Conservation (phyloP, 768 basidiomycete species). For the Podaxis sp. region DNA sequence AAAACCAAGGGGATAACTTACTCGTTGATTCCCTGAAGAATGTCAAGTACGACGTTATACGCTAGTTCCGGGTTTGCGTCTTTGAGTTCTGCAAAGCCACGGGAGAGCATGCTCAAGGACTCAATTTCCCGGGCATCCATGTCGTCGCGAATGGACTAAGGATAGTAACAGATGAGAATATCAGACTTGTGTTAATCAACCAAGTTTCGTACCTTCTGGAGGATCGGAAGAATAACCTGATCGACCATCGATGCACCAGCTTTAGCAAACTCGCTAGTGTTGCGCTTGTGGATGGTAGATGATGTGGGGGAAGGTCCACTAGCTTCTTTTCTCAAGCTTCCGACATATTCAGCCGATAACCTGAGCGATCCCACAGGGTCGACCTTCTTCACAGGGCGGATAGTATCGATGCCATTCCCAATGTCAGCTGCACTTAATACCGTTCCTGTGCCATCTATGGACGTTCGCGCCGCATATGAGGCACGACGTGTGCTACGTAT, state of each 20-base stretch:
- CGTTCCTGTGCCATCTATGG: constrained; percentile 63
- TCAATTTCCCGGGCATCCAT: constrained; percentile 90
- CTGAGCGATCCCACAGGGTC: constrained; percentile 76
- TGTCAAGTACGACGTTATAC: constrained; percentile 85
- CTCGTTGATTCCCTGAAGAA: constrained; percentile 91
- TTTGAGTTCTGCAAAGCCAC: constrained; percentile 87
- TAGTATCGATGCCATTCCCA: constrained; percentile 87
- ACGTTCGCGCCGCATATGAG: constrained; percentile 77
- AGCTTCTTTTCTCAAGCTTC: constrained; percentile 62
- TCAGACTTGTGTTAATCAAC: neutral
- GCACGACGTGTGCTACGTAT: constrained; percentile 63
- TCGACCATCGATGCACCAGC: constrained; percentile 74
- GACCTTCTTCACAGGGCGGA: constrained; percentile 91
- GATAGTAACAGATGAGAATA: constrained; percentile 3
- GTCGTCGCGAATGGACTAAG: constrained; percentile 72
- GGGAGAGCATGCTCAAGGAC: constrained; percentile 83
- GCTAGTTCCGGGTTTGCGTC: constrained; percentile 82
- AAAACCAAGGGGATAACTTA: constrained; percentile 38
- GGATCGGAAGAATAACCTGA: constrained; percentile 79
- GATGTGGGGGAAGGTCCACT: constrained; percentile 32
- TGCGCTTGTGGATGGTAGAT: constrained; percentile 52
- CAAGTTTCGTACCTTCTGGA: constrained; percentile 60
- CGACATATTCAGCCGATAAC: constrained; percentile 80
- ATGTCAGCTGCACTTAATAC: constrained; percentile 79
- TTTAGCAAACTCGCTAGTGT: constrained; percentile 55